phyloP scores from a whole-genome alignment of 2,329 filamentous ascomycete genomes.

The Pezicula neosporulosa region DNA sequence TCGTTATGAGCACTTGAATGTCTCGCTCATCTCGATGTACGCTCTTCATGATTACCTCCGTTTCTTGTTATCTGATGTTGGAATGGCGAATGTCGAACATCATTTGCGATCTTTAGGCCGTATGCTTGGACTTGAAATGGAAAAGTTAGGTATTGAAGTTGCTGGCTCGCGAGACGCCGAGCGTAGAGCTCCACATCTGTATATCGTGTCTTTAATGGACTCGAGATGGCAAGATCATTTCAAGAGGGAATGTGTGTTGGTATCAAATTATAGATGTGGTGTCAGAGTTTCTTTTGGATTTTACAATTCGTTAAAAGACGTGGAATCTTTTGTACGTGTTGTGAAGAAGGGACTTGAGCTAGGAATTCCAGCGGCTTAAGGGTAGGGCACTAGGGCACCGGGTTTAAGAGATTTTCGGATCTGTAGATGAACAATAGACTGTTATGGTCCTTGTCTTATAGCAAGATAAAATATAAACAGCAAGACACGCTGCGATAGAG shows the following conservation, averaged over 20 bases:
- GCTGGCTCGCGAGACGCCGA: neutral
- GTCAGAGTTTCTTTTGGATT: slow-evolving; percentile 44
- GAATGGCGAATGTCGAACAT: slow-evolving; percentile 6
- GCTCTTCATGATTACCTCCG: neutral
- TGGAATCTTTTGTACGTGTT: slow-evolving; percentile 51
- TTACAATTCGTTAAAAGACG: slow-evolving; percentile 58
- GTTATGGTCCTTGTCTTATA: too few species aligned
- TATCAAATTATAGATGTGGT: slow-evolving; percentile 20
- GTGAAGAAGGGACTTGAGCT: slow-evolving; percentile 61
- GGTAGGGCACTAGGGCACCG: too few species aligned
- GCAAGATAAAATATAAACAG: too few species aligned
- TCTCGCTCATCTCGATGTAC: neutral
- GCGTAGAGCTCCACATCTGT: slow-evolving; percentile 26
- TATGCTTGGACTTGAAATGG: neutral
- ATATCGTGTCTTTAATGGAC: slow-evolving; percentile 22
- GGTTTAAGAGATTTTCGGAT: too few species aligned
- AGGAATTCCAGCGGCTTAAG: slow-evolving; percentile 31
- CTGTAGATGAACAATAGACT: too few species aligned
- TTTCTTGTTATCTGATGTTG: neutral
- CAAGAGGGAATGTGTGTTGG: slow-evolving; percentile 5
- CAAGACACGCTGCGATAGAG: too few species aligned
- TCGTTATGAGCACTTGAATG: slow-evolving; percentile 28
- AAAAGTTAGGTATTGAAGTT: neutral
- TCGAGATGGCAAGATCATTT: slow-evolving; percentile 20
- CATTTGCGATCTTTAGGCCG: neutral